Evolutionary conservation across 164 flowering plant species (phyloP).

Genomic region (Santalum album): DNA sequence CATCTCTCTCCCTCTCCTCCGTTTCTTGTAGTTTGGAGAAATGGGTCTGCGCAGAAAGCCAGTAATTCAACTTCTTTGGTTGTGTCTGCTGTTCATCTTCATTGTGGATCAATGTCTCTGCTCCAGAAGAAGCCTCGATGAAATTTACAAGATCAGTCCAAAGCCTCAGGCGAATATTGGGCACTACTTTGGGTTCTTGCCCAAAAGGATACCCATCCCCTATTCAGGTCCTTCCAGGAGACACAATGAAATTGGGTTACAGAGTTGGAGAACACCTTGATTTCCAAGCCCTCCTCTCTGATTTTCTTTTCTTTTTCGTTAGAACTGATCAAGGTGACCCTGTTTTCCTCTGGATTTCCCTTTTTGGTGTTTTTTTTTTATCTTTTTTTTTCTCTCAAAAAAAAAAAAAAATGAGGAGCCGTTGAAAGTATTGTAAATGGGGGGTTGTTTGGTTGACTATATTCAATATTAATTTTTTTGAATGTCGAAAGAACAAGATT

Average conservation of each 20-base stretch:
- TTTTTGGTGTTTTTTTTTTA: neutral
- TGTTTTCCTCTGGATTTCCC: neutral
- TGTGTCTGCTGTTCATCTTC: constrained; percentile 20
- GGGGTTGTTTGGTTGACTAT: neutral
- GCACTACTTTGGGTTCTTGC: constrained; percentile 51
- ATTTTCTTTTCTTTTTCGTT: too few relatives aligned
- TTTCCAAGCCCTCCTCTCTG: neutral
- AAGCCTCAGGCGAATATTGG: constrained; percentile 17
- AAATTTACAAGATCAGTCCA: constrained; percentile 25
- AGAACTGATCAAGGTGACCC: too few relatives aligned
- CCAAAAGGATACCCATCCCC: constrained; percentile 47
- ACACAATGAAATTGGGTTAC: constrained; percentile 62
- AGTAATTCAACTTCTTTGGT: constrained; percentile 15
- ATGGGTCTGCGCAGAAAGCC: constrained; percentile 23
- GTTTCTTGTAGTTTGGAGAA: neutral
- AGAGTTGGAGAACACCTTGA: constrained; percentile 37
- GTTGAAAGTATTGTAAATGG: neutral
- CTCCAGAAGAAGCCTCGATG: constrained; percentile 29
- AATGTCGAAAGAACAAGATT: neutral
- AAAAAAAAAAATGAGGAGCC: neutral
- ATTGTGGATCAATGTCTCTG: constrained; percentile 25
- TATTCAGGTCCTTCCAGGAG: constrained; percentile 71
- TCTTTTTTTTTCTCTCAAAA: neutral
- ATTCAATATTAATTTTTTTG: neutral
- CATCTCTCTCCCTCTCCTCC: neutral